phyloP scores from a whole-genome alignment of 805 yeast species.

The Groenewaldozyma salmanticensis region DNA sequence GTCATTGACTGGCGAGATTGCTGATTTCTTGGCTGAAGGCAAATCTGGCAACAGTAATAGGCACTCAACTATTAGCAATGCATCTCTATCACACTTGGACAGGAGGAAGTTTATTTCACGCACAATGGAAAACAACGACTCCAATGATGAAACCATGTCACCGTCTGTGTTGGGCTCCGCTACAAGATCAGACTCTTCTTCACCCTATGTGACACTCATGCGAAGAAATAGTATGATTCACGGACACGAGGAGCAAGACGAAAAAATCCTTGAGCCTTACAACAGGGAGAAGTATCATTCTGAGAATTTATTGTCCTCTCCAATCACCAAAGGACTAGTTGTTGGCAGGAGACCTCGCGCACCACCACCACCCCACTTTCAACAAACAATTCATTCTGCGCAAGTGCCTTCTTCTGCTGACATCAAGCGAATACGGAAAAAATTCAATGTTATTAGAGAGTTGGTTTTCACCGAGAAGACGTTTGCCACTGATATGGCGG shows the following conservation, averaged over 20 bases:
- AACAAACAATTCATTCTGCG: background rate
- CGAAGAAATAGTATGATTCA: background rate
- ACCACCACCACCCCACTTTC: background rate
- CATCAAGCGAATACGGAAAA: constrained; percentile 10
- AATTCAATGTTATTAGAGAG: constrained; percentile 28
- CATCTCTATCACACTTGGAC: background rate
- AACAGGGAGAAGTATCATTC: too few relatives aligned
- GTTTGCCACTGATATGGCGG: constrained; percentile 30
- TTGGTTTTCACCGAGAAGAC: constrained; percentile 29
- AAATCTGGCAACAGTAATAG: too few relatives aligned
- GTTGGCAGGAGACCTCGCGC: too few relatives aligned
- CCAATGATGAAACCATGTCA: too few relatives aligned
- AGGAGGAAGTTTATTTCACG: background rate
- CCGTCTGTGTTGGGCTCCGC: background rate
- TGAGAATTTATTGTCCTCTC: background rate
- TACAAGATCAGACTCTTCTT: background rate
- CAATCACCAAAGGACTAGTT: background rate
- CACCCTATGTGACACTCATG: background rate
- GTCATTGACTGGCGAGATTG: background rate
- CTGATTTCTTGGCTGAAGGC: background rate
- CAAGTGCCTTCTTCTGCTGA: background rate
- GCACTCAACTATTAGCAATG: background rate
- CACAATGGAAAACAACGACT: background rate
- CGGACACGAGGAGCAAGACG: background rate
- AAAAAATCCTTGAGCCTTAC: too few relatives aligned